Evolutionary conservation across 345 rosid species (phyloP), one percentile per base, ranked within the genome.

Genomic region (Anacardium occidentale): DNA sequence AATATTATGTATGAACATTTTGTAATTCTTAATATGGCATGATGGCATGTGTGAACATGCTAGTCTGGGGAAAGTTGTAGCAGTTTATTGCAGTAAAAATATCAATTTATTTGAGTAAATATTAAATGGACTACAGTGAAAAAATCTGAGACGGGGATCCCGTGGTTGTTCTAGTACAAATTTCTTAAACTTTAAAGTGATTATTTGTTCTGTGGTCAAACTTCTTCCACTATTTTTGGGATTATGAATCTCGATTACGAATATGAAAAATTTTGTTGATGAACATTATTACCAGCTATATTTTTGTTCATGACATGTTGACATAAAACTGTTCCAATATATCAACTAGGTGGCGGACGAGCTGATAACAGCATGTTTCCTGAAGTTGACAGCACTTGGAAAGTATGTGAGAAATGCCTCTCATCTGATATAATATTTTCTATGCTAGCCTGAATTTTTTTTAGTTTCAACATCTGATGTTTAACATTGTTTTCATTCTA

Each of bases 331-430:
- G 70, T 64, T 72, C 62, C 64, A 3, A 12, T 77, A 14, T 66
- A 52, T 66, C 59, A 64, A 64, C 52, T 74, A 92, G 92, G 97
- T 77, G 78, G 84, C 58, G 85, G 83, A 76, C 81, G 66, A 76
- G 78, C 90, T 72, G 91, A 90, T 50, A 92, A 82, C 68, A 64
- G 71, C 82, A 83, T 95, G 93, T 95, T 95, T 78, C 98, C 99
- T 73, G 97, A 95, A 66, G 98, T 95, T 72, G 97, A 90, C 87
- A 90, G 97, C 85, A 85, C 89, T 22, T 92, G 95, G 96, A 89
- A 92, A 85, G 93, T 94, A 87, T n/a, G 90, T 78, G 64, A 77
- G 54, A 76, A 73, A 68, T 66, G 14, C 77, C 74, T 40, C 74
- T 76, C 52, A 77, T 63, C 70, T 8, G 50, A 20, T 54, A 56